phyloP scores from a whole-genome alignment of 2,329 filamentous ascomycete species.

The Stenocarpella maydis region DNA sequence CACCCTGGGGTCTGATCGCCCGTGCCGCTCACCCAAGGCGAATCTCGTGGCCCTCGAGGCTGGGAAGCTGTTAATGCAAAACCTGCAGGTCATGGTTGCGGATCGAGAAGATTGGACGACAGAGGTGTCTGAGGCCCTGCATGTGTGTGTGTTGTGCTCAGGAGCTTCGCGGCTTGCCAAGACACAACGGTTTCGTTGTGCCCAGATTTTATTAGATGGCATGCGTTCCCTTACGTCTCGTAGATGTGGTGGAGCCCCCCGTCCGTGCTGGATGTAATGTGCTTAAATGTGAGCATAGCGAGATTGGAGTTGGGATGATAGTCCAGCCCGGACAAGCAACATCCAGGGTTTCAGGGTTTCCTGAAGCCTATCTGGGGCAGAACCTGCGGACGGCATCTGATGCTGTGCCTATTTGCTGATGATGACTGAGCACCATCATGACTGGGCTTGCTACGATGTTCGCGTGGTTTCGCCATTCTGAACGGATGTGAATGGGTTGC shows the following conservation, averaged over 20 bases:
- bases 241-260: slow-evolving; percentile 13
- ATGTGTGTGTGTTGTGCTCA: neutral
- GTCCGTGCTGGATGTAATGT: slow-evolving; percentile 18
- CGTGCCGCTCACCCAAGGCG: neutral
- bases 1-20: slow-evolving; percentile 19
- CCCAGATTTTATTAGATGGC: slow-evolving; percentile 23
- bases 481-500: slow-evolving; percentile 8
- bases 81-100: slow-evolving; percentile 22
- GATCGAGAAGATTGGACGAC: slow-evolving; percentile 19
- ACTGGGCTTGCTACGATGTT: neutral
- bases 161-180: slow-evolving; percentile 22
- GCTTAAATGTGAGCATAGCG: slow-evolving; percentile 16
- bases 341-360: neutral
- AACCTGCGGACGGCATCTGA: neutral
- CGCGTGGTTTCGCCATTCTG: slow-evolving; percentile 11
- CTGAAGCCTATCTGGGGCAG: slow-evolving; percentile 15
- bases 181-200: slow-evolving; percentile 22
- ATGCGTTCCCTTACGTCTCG: slow-evolving; percentile 22
- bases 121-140: slow-evolving; percentile 11
- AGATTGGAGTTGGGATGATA: slow-evolving; percentile 19
- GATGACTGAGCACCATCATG: neutral
- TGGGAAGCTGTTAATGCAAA: slow-evolving; percentile 22
- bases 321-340: slow-evolving; percentile 10
- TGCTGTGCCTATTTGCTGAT: slow-evolving; percentile 1
- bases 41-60: slow-evolving; percentile 10